A percentile compares a stretch with the other conserved stretches of the same genome.
phyloP scores from a whole-genome alignment of 2,329 filamentous ascomycete genomes.

The Alternaria ventricosa region DNA sequence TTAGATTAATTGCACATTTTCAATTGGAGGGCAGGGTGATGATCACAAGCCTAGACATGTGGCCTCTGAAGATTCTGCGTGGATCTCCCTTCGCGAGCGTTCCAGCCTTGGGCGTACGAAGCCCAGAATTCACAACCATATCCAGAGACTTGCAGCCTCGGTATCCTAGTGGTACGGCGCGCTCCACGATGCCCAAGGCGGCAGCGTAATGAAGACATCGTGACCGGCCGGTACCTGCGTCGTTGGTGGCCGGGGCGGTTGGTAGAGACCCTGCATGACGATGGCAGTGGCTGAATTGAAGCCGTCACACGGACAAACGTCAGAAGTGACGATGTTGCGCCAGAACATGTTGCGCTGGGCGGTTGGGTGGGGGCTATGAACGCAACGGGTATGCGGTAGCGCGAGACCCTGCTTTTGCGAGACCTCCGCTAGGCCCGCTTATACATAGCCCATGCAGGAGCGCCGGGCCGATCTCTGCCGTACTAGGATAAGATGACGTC shows the following conservation, averaged over 20 bases:
- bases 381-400: conserved; percentile 18
- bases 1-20: not conserved
- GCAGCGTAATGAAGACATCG: conserved; percentile 11
- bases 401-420: conserved; percentile 22
- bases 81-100: not conserved
- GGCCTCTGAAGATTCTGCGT: not conserved
- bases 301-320: conserved; percentile 18
- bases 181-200: not conserved
- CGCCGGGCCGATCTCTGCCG: conserved; percentile 12
- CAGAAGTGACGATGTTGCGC: conserved; percentile 27
- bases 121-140: not conserved
- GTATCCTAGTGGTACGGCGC: not conserved
- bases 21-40: not conserved
- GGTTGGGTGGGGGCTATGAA: conserved; percentile 15
- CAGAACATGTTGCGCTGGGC: conserved; percentile 13
- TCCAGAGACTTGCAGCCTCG: not conserved
- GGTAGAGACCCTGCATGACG: conserved; percentile 4
- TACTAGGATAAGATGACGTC: conserved; percentile 23
- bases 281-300: conserved; percentile 19
- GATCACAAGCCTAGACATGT: not conserved
- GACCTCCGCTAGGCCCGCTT: conserved; percentile 7
- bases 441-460: conserved; percentile 2
- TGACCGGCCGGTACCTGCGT: conserved; percentile 23
- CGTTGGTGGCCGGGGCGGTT: conserved; percentile 1
- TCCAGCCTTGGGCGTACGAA: not conserved